Base-by-base conservation (phyloP, 2,329 filamentous ascomycete genomes). In the Talaromyces sp. region DNA sequence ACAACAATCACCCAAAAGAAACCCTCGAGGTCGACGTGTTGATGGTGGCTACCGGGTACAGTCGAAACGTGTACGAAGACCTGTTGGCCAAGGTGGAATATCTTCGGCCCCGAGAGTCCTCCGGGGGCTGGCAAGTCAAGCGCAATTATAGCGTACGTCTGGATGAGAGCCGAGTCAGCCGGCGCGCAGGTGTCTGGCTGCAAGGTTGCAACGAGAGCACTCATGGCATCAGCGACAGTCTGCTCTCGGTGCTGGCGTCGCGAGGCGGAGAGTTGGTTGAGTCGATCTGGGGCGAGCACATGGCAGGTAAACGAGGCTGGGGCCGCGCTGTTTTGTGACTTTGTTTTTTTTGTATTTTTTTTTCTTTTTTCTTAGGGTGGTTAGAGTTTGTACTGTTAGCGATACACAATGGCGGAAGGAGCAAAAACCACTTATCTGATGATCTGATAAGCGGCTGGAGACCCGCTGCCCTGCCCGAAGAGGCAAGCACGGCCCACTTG, bases 151-250 rank as follows among this genome's bases (percentile, higher is more conserved):
- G 83, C 56, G 85, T 97, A 55, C 79, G 87, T 61, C 91, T 96
- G 71, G 81, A 84, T 55, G 78, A 84, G 1, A 87, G 84, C 31
- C 81, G 84, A 54, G 88, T 98, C 35, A 83, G 86, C n/a, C 71
- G 82, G 0, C 85, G 87, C 51, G 89, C 91, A 14, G 93, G 93
- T 3, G 82, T 98, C 61, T 98, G 90, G 89, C 81, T 98, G 68
- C 95, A 98, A 74, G 93, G 93, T 32, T 97, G 93, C 78, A 96
- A 92, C 73, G 93, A 98, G 80, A 86, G 83, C 63, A 96, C 92
- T 35, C 93, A 98, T 75, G 93, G 93, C 62, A 77, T 96, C 76
- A 91, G 90, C 72, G 90, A 96, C 74, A 91, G 88, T 53, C 82
- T 96, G 57, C 81, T 96, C 57, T 93, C 90, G 2, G 89, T 95